Conservation (phyloP, 768 basidiomycete genomes). For the Hygrocybe punicea region DNA sequence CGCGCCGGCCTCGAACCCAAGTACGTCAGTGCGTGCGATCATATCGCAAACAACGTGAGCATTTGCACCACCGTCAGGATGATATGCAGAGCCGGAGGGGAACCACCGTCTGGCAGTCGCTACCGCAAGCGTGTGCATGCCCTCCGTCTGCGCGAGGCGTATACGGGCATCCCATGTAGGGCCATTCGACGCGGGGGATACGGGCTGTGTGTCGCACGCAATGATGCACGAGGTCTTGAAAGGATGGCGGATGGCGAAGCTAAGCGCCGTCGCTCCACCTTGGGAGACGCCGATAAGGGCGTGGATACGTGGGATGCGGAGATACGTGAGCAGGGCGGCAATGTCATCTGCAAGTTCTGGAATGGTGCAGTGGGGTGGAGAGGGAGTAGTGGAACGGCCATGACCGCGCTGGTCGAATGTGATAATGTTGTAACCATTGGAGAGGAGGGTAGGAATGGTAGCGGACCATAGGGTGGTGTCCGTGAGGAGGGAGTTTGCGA, state of each 20-base stretch:
- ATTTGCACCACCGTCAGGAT: slow-evolving; percentile 12
- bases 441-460: slow-evolving; percentile 33
- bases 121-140: slow-evolving; percentile 41
- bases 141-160: slow-evolving; percentile 34
- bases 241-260: slow-evolving; percentile 40
- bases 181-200: slow-evolving; percentile 45
- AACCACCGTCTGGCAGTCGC: slow-evolving; percentile 51
- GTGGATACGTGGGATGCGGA: slow-evolving; percentile 39
- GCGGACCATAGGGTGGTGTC: slow-evolving; percentile 47
- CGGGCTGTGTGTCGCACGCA: slow-evolving; percentile 47
- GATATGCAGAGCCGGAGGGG: slow-evolving; percentile 36
- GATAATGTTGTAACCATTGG: slow-evolving; percentile 43
- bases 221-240: slow-evolving; percentile 39
- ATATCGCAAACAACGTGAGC: slow-evolving; percentile 34
- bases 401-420: slow-evolving; percentile 54
- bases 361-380: slow-evolving; percentile 35
- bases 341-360: slow-evolving; percentile 47
- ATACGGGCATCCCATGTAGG: slow-evolving; percentile 50
- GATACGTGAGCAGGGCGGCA: slow-evolving; percentile 32
- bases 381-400: slow-evolving; percentile 41
- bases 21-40: slow-evolving; percentile 38
- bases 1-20: slow-evolving; percentile 47
- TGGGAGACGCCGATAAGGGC: slow-evolving; percentile 53
- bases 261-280: slow-evolving; percentile 50
- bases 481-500: slow-evolving; percentile 51